These are phyloP conservation scores for Funneliformis caledonium DNA, from an alignment of 371 early-diverging fungal genomes.

Conservation along the genomic window DNA sequence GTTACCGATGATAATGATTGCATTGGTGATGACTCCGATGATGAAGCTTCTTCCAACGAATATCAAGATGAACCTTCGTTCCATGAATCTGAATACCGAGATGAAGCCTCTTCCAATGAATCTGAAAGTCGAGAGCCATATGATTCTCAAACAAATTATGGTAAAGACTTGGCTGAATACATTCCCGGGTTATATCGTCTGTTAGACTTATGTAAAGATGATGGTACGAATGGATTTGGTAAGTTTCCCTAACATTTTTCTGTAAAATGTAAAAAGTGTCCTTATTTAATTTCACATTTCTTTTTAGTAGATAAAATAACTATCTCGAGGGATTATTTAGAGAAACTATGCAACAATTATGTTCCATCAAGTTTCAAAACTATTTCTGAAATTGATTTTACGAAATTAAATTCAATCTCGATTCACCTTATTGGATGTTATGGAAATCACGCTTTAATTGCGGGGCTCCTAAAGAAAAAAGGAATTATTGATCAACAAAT, in stretches of 20 bases:
- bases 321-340: slow-evolving; percentile 5
- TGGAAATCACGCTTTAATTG: slow-evolving; percentile 25
- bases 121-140: not conserved
- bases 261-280: not conserved
- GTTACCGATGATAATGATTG: no score
- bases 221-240: slow-evolving; percentile 31
- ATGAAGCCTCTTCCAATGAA: not conserved
- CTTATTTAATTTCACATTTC: not conserved
- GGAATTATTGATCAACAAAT: slow-evolving; percentile 7
- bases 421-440: slow-evolving; percentile 33
- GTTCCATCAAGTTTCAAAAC: slow-evolving; percentile 23
- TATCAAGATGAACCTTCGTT: not conserved
- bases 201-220: slow-evolving; percentile 25
- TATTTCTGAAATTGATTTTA: slow-evolving; percentile 27
- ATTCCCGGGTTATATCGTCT: slow-evolving; percentile 31
- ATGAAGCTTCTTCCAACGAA: no score
- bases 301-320: slow-evolving; percentile 30
- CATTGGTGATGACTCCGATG: no score
- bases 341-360: slow-evolving; percentile 18
- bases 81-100: not conserved
- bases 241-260: not conserved
- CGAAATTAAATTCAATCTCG: not conserved
- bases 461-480: slow-evolving; percentile 1
- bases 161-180: slow-evolving; percentile 14
- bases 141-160: not conserved